Base-by-base conservation (phyloP, 1,139 yeast species). In the Eremothecium coryli region DNA sequence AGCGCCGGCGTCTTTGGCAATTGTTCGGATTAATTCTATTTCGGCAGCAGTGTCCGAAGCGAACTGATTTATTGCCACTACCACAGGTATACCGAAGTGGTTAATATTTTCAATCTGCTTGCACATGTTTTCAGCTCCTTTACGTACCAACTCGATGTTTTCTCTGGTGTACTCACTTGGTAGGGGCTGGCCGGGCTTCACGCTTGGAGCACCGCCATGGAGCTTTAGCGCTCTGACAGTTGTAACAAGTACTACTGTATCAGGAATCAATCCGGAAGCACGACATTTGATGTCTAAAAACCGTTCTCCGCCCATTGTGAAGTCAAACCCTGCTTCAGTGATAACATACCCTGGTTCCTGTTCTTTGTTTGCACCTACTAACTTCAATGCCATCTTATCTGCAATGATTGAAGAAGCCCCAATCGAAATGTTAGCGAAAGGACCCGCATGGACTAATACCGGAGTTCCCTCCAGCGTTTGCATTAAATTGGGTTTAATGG, bases 281-380 rank as follows among this genome's bases (percentile, higher is more conserved):
- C 90, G 73, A 52, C 88, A 78, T 61, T 81, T 81, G 55, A 81
- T 80, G 60, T 80, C 77, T 61, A 78, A 73, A 59, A 80, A 80
- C 58, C 93, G 68, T 64, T 81, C 93, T 49, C 93, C 93, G 47
- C 93, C 93, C 93, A 81, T 81, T 27, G 90, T 79, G 60, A 81
- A 81, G 57, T 81, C 93, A 53, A 81, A 81, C 30, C 93, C 93
- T 14, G 90, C 90, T 58, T 81, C 93, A 29, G 93, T 81, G 33
- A 81, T 79, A 36, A 81, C 93, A 46, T 69, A 81, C 37, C 90
- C 90, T 28, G 62, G 55, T 39, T 60, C 59, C 24, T 49, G 49
- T 15, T 68, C 69, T 38, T 55, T 58, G 13, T 60, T 56, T 11
- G 57, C 56, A 45, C 76, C 76, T 23, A 68, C 68, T 48, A 81